Percentiles rank a stretch among this genome's conserved stretches.
Conservation (phyloP, 345 rosid species). For the Noccaea caerulescens region DNA sequence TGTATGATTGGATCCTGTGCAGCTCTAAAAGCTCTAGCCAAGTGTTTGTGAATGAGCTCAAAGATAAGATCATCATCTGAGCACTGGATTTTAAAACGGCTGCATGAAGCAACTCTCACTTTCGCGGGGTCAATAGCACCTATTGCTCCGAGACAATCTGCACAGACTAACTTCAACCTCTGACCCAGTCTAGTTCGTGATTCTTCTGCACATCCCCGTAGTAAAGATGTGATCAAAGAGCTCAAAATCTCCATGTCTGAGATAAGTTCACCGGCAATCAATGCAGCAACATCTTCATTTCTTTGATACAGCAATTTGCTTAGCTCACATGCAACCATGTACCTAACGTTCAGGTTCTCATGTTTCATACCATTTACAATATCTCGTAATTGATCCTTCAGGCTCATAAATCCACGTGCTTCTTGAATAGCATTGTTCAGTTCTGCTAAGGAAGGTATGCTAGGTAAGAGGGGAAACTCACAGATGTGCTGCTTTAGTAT, state of each 20-base stretch:
- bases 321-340: slow-evolving; percentile 94
- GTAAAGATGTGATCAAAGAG: slow-evolving; percentile 78
- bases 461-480: slow-evolving; percentile 91
- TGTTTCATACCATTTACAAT: slow-evolving; percentile 80
- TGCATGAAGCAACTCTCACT: slow-evolving; percentile 68
- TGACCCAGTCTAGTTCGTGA: slow-evolving; percentile 92
- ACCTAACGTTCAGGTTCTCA: slow-evolving; percentile 96
- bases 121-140: slow-evolving; percentile 99
- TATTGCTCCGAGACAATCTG: slow-evolving; percentile 90
- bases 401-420: slow-evolving; percentile 84
- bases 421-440: slow-evolving; percentile 91
- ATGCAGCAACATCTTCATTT: slow-evolving; percentile 73
- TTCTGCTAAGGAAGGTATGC: slow-evolving; percentile 70
- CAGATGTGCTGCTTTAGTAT: slow-evolving; percentile 83
- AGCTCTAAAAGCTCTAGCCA: slow-evolving; percentile 97
- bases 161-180: slow-evolving; percentile 86
- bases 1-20: slow-evolving; percentile 90
- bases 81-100: slow-evolving; percentile 93
- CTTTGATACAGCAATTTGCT: slow-evolving; percentile 75
- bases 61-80: slow-evolving; percentile 98
- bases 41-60: slow-evolving; percentile 89
- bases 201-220: slow-evolving; percentile 97
- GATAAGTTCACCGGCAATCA: slow-evolving; percentile 73
- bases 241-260: slow-evolving; percentile 85
- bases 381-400: slow-evolving; percentile 85